Percentiles rank a stretch among this genome's conserved stretches.
These are phyloP conservation scores for Yamadazyma jaroonii DNA, from an alignment of 1,139 yeast genomes.

Conservation along the genomic window DNA sequence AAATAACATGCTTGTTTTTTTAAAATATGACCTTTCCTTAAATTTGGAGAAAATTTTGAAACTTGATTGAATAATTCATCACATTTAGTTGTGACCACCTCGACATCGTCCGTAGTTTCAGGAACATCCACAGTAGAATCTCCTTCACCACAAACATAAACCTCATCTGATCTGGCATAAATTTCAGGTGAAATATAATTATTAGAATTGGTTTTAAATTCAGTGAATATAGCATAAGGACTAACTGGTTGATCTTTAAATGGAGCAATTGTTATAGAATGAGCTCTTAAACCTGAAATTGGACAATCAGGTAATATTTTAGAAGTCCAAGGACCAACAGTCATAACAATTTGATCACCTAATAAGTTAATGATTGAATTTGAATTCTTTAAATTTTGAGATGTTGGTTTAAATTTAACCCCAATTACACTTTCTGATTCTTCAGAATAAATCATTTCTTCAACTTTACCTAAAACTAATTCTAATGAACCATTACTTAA, in stretches of 20 bases:
- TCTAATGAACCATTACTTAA: slow-evolving; percentile 72
- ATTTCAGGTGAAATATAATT: slow-evolving; percentile 86
- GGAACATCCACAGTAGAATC: slow-evolving; percentile 89
- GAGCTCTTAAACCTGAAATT: slow-evolving; percentile 88
- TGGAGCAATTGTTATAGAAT: slow-evolving; percentile 89
- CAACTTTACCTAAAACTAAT: slow-evolving; percentile 79
- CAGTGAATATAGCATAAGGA: slow-evolving; percentile 94
- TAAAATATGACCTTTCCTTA: slow-evolving; percentile 72
- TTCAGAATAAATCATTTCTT: slow-evolving; percentile 58
- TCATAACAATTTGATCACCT: slow-evolving; percentile 77
- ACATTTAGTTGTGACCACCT: slow-evolving; percentile 83
- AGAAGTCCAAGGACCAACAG: slow-evolving; percentile 97
- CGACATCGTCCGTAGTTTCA: slow-evolving; percentile 91
- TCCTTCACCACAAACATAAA: slow-evolving; percentile 96
- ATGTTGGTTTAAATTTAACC: slow-evolving; percentile 61
- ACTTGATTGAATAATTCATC: slow-evolving; percentile 84
- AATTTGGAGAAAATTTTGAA: slow-evolving; percentile 68
- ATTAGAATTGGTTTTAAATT: slow-evolving; percentile 63
- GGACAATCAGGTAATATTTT: slow-evolving; percentile 89
- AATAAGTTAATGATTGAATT: slow-evolving; percentile 34
- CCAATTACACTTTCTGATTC: slow-evolving; percentile 69
- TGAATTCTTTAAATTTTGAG: slow-evolving; percentile 24
- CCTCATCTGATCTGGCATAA: slow-evolving; percentile 93
- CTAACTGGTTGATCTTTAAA: slow-evolving; percentile 66
- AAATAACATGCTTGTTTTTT: slow-evolving; percentile 93